Conservation (phyloP, 2,329 filamentous ascomycete genomes). For the Alternaria sp. region DNA sequence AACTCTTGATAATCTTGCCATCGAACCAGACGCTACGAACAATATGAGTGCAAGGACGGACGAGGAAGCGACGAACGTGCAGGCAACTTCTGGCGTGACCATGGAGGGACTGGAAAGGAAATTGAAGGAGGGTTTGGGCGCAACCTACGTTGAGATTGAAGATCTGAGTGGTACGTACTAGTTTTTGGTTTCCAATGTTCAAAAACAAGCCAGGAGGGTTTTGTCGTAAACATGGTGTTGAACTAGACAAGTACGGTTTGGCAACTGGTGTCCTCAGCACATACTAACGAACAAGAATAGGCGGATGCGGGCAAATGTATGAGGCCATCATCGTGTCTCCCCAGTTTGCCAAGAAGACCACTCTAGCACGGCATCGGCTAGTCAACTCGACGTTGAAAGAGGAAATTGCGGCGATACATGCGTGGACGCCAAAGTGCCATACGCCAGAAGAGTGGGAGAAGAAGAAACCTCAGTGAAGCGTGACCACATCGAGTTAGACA, state of each 20-base stretch:
- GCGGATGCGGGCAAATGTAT: slow-evolving; percentile 76
- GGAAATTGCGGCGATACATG: slow-evolving; percentile 91
- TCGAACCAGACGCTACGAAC: slow-evolving; percentile 24
- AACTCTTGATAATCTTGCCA: slow-evolving; percentile 39
- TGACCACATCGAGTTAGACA: background rate
- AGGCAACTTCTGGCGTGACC: slow-evolving; percentile 70
- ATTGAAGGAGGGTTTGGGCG: slow-evolving; percentile 74
- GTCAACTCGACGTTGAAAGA: slow-evolving; percentile 85
- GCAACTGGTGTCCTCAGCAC: slow-evolving; percentile 2
- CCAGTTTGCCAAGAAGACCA: slow-evolving; percentile 64
- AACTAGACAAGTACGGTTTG: background rate
- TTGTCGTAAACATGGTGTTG: background rate
- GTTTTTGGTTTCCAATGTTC: background rate
- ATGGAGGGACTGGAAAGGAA: slow-evolving; percentile 74
- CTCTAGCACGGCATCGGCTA: slow-evolving; percentile 84
- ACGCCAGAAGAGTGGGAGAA: slow-evolving; percentile 89
- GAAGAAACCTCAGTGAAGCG: slow-evolving; percentile 58
- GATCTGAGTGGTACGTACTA: slow-evolving; percentile 84
- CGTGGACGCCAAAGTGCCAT: slow-evolving; percentile 94
- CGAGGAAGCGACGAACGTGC: slow-evolving; percentile 60
- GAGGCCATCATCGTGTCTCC: slow-evolving; percentile 72
- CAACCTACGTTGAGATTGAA: slow-evolving; percentile 83
- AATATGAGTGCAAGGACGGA: slow-evolving; percentile 57
- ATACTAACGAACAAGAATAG: slow-evolving; percentile 51
- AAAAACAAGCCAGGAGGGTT: background rate